Base-by-base conservation (phyloP, 768 basidiomycete genomes). In the Boletus subcaerulescens region DNA sequence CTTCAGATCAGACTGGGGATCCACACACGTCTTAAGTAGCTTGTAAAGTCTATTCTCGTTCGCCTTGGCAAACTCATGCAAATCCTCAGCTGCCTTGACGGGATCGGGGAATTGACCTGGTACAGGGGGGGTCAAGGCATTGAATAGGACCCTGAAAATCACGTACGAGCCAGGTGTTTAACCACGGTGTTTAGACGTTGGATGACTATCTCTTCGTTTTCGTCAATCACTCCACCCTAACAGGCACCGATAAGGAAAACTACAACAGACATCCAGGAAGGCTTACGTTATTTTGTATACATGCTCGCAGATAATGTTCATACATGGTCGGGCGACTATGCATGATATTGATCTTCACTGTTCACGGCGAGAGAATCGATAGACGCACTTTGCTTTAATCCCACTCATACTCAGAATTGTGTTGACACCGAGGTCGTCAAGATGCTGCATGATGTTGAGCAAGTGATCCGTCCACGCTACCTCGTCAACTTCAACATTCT, bases 181-280 rank as follows among this genome's bases (percentile, higher is more conserved):
- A 85, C 80, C 15, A 84, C 63, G 5, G 60, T 62, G 41, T 81
- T 80, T 32, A 97, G 74, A 46, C 77, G 77, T 15, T 76, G 78
- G 46, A 75, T 76, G 48, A 91, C 73, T 1, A 65, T 64, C 43
- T 89, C 88, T 64, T 91, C 90, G 57, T 93, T 77, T 57, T 88
- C 82, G 62, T 97, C 94, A 47, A 97, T 89, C 43, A 93, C 79
- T 1, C 96, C 96, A 2, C 93, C 94, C 93, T 97, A 45, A 57
- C 7, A 47, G 15, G 35, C 29, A n/a, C 24, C 12, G 12, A 46
- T 60, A 22, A 54, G 49, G 46, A 32, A 29, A 45, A 35, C 20
- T 5, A 18, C 13, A 35, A 50, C 24, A 22, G 22, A 51, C 14
- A 38, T 18, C 38, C 26, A 47, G 17, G 5, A 13, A 24, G 31